Base-by-base conservation (phyloP, 345 rosid species). In the Boechera divaricarpa region DNA sequence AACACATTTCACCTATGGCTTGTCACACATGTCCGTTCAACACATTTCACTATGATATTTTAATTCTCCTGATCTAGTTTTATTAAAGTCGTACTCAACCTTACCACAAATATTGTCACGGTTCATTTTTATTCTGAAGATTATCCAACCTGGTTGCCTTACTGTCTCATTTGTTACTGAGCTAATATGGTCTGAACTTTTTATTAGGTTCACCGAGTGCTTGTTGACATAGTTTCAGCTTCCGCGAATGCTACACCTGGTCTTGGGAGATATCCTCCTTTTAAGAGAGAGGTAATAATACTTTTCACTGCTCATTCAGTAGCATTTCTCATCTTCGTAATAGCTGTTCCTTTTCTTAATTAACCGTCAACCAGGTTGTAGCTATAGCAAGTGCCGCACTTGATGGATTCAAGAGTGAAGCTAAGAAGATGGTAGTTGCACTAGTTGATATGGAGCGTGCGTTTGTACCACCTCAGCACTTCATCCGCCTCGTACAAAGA, bases 371-470 rank as follows among this genome's bases (percentile, higher is more conserved):
- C 45, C 72, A 91, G 94, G 88, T 91, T 70, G 85, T 91, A 75
- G 84, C 89, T 26, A 83, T 88, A 81, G 96, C 96, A 79, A 88
- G 83, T 85, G 72, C 89, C 44, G 96, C 93, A 35, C 80, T 90
- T 61, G 96, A 90, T 72, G 90, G 80, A 64, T 90, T 90, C 83
- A 90, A 90, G 83, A 86, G 29, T 77, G 93, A 88, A 85, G 91
- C 93, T 12, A 90, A 82, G 60, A 90, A 88, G 63, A 90, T 90
- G 96, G 96, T 90, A 13, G 82, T 87, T 66, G 93, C 96, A 4
- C 82, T 90, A 55, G 96, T 90, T 69, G 96, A 88, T 81, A 90
- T 90, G 96, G 96, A 90, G 79, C 89, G 96, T 53, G 93, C 81
- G 29, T 90, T 90, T 83, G 96, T 90, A 36, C 93, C 96, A 38